Base-by-base conservation (phyloP, 1,139 yeast genomes). In the Hyphopichia fennica region DNA sequence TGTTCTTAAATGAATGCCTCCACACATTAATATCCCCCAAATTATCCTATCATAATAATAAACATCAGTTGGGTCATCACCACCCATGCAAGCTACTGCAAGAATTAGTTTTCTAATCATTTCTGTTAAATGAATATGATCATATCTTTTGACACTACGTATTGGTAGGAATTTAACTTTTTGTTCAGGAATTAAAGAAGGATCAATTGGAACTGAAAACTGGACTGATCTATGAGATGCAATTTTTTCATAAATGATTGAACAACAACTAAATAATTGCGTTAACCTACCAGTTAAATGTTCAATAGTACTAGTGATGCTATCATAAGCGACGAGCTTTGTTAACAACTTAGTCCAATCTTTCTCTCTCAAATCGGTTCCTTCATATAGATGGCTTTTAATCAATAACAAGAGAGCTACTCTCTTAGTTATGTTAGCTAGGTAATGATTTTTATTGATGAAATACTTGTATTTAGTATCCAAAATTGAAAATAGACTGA, bases 1-100 rank as follows among this genome's bases (percentile, higher is more conserved):
- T 1, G 67, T 53, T 35, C 65, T 64, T 3, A 75, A 32, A 46
- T 72, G 77, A 19, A 67, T 55, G 0, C 77, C 77, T 10, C 82
- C 82, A 42, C 59, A 63, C 43, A 75, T 48, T 11, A 73, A 37
- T 3, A 76, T 45, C 0, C 70, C 72, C 63, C 72, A 67, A 2
- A 75, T 40, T 0, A 77, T 56, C 17, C 66, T 53, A 37, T 73
- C 69, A 41, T 67, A 66, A 0, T 71, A 43, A 2, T 45, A 39
- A 3, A 63, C 46, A 7, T 63, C 52, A 1, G 56, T 43, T 0
- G 71, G 67, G 48, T 77, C 77, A 51, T 77, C 81, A 1, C 45
- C 44, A 0, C 58, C 46, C 42, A 55, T 58, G 13, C 55, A 35
- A 2, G 63, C 50, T 1, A 66, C 44, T 1, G 71, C 67, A 5